Conservation (phyloP, 1,284 basidiomycete species). For the Amylostereum areolatum region DNA sequence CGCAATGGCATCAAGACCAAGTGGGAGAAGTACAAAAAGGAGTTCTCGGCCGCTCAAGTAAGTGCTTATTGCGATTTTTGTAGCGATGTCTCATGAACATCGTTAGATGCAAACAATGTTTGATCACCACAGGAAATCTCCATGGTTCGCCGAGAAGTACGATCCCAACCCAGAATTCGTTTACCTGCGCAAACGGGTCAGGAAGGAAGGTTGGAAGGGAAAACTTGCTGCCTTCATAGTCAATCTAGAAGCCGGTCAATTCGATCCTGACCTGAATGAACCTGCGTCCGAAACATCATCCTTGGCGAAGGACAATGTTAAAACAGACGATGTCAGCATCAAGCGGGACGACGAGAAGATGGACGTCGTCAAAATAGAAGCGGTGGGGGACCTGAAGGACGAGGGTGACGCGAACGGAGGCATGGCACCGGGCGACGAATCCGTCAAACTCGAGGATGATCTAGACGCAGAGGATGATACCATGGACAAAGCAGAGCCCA, state of each 20-base stretch:
- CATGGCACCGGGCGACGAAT: conserved; percentile 35
- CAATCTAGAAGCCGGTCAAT: conserved; percentile 78
- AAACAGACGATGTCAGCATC: conserved; percentile 21
- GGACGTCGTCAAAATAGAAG: conserved; percentile 11
- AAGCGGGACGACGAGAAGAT: conserved; percentile 7
- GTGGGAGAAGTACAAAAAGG: conserved; percentile 91
- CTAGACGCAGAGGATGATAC: conserved; percentile 69
- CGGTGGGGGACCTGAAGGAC: conserved; percentile 11
- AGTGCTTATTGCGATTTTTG: conserved; percentile 25
- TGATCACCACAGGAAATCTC: conserved; percentile 84
- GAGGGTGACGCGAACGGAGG: conserved; percentile 22
- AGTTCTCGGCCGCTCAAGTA: conserved; percentile 81
- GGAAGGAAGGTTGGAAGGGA: conserved; percentile 77
- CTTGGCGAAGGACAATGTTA: conserved; percentile 39
- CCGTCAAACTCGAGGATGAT: conserved; percentile 31
- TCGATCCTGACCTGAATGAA: conserved; percentile 68
- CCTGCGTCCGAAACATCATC: conserved; percentile 38
- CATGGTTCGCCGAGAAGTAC: conserved; percentile 95
- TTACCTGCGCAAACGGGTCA: conserved; percentile 66
- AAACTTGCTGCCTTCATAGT: conserved; percentile 66
- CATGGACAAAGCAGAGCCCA: conserved; percentile 48
- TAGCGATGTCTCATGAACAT: conserved; percentile 26
- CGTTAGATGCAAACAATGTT: conserved; percentile 85
- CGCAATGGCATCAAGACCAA: conserved; percentile 72
- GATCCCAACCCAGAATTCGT: conserved; percentile 66